These are phyloP conservation scores for Plenodomus tracheiphilus DNA, from an alignment of 2,329 filamentous ascomycete species.

Conservation along the genomic window DNA sequence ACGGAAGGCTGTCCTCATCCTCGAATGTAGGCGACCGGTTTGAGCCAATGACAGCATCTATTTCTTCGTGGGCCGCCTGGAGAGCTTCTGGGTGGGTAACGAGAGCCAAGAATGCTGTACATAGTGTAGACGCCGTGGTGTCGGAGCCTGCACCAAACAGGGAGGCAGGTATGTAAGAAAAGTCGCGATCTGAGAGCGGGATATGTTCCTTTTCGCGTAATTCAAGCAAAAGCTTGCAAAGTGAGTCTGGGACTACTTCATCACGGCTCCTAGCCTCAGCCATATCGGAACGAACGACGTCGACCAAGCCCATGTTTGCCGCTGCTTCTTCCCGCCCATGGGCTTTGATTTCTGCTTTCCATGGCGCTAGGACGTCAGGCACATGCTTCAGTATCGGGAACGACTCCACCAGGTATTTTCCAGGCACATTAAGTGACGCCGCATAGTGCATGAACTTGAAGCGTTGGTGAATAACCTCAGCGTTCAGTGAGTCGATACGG, in stretches of 20 bases:
- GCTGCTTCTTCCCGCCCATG: constrained; percentile 44
- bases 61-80: constrained; percentile 48
- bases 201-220: constrained; percentile 45
- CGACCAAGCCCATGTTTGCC: constrained; percentile 49
- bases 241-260: constrained; percentile 45
- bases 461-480: constrained; percentile 52
- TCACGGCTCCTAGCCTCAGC: constrained; percentile 39
- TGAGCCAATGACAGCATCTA: constrained; percentile 41
- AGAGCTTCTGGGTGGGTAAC: constrained; percentile 52
- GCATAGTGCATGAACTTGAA: constrained; percentile 56
- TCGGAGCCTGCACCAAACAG: constrained; percentile 56
- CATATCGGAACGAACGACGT: constrained; percentile 48
- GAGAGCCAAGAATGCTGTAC: constrained; percentile 55
- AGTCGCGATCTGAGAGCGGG: constrained; percentile 47
- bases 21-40: constrained; percentile 40
- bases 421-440: constrained; percentile 53
- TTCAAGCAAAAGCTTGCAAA: constrained; percentile 52
- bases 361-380: constrained; percentile 51
- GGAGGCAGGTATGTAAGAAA: constrained; percentile 50
- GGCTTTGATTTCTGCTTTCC: constrained; percentile 51
- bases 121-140: constrained; percentile 54
- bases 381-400: constrained; percentile 51
- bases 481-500: constrained; percentile 53
- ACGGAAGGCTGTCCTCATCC: constrained; percentile 44
- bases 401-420: constrained; percentile 52